phyloP scores from a whole-genome alignment of 371 early-diverging fungal species.

The Globomyces sp. region DNA sequence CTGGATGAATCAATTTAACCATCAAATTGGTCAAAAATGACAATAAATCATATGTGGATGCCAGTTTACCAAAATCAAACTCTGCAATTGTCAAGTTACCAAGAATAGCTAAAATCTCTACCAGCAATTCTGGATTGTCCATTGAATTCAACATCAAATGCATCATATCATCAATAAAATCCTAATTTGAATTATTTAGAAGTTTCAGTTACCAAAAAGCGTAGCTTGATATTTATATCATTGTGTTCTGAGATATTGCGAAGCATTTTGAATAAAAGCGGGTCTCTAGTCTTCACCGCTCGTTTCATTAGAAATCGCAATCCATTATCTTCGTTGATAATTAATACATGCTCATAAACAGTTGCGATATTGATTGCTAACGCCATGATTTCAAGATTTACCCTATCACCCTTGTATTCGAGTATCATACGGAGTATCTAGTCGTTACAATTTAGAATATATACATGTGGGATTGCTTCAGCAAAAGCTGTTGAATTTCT shows the following conservation, averaged over 20 bases:
- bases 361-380: constrained; percentile 48
- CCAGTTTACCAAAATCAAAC: constrained; percentile 49
- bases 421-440: constrained; percentile 46
- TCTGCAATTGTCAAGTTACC: constrained; percentile 41
- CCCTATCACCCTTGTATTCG: constrained; percentile 38
- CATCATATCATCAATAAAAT: constrained; percentile 53
- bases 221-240: constrained; percentile 32
- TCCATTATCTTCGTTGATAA: constrained; percentile 43
- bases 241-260: constrained; percentile 38
- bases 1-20: background rate
- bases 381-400: constrained; percentile 46
- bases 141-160: constrained; percentile 32
- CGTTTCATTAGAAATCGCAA: constrained; percentile 48
- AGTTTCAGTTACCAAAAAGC: constrained; percentile 38
- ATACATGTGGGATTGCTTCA: constrained; percentile 37
- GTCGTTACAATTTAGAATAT: background rate
- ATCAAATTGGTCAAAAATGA: constrained; percentile 24
- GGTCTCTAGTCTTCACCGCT: constrained; percentile 49
- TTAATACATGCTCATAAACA: constrained; percentile 31
- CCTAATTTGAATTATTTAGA: constrained; percentile 25
- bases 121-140: constrained; percentile 36
- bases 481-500: constrained; percentile 24
- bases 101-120: constrained; percentile 48
- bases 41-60: constrained; percentile 38
- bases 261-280: constrained; percentile 49